phyloP scores from a whole-genome alignment of 163 green algal species.

The Prototheca stagnorum region DNA sequence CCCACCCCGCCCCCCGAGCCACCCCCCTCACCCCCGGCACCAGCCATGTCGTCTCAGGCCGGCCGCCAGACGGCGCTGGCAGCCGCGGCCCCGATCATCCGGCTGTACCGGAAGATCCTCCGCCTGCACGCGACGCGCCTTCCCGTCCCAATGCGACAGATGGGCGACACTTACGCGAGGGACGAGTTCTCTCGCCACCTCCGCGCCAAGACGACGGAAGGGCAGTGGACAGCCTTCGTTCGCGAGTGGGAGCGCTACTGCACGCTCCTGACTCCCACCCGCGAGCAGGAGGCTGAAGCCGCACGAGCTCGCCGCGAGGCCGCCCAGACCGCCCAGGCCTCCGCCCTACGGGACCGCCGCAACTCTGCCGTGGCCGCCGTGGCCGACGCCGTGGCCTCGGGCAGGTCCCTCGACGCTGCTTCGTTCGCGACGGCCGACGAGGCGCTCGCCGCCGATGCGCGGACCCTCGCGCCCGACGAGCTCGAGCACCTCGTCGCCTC shows the following conservation, averaged over 20 bases:
- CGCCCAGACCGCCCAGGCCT: too few relatives aligned
- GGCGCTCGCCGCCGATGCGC: too few relatives aligned
- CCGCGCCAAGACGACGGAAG: constrained; percentile 22
- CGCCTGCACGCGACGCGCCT: constrained; percentile 36
- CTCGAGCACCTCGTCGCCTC: too few relatives aligned
- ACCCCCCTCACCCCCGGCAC: too few relatives aligned
- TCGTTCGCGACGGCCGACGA: too few relatives aligned
- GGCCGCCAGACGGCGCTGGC: too few relatives aligned
- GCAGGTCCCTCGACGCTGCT: too few relatives aligned
- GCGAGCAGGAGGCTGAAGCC: background rate
- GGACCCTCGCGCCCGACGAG: too few relatives aligned
- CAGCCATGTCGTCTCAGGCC: too few relatives aligned
- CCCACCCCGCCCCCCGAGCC: too few relatives aligned
- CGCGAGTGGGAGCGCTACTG: constrained; percentile 55
- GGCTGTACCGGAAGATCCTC: constrained; percentile 38
- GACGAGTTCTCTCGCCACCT: constrained; percentile 54
- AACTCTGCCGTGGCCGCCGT: background rate
- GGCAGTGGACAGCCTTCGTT: constrained; percentile 52
- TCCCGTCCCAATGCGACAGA: constrained; percentile 33
- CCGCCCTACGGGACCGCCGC: too few relatives aligned
- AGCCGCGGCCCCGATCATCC: constrained; percentile 6
- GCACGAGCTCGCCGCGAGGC: background rate
- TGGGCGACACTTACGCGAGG: constrained; percentile 44
- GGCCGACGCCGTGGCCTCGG: constrained; percentile 5
- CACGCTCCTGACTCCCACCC: background rate